phyloP scores from a whole-genome alignment of 1,139 yeast species.

The Protomyces inouyei region DNA sequence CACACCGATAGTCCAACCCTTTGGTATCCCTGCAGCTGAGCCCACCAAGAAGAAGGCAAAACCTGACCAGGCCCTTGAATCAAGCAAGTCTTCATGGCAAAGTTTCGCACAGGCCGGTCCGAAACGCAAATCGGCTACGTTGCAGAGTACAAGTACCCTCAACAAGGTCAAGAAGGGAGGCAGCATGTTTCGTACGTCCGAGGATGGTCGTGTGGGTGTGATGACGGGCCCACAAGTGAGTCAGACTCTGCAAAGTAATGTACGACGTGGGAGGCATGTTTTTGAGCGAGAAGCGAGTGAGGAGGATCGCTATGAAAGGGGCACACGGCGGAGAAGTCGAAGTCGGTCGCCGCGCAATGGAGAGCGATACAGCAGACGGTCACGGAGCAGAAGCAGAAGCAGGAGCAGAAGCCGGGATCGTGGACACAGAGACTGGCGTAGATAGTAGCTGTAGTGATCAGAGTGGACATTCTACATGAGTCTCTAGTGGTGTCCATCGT shows the following conservation, averaged over 20 bases:
- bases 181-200: constrained; percentile 37
- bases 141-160: constrained; percentile 40
- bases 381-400: background rate
- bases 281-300: constrained; percentile 2
- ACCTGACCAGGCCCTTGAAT: constrained; percentile 1
- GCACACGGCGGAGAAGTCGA: background rate
- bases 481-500: constrained; percentile 37
- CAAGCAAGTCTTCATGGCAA: constrained; percentile 13
- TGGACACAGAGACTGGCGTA: background rate
- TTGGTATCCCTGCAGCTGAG: constrained; percentile 1
- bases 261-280: constrained; percentile 8
- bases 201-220: constrained; percentile 37
- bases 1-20: background rate
- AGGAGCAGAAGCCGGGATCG: background rate
- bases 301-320: background rate
- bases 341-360: background rate
- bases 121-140: constrained; percentile 36
- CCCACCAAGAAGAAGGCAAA: constrained; percentile 9
- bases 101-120: constrained; percentile 25
- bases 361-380: background rate
- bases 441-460: background rate
- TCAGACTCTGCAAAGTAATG: constrained; percentile 26
- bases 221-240: constrained; percentile 34
- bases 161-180: constrained; percentile 36
- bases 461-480: background rate